Evolutionary conservation across 1,139 yeast genomes (phyloP).

Genomic region (Magnusiomyces paraingens): DNA sequence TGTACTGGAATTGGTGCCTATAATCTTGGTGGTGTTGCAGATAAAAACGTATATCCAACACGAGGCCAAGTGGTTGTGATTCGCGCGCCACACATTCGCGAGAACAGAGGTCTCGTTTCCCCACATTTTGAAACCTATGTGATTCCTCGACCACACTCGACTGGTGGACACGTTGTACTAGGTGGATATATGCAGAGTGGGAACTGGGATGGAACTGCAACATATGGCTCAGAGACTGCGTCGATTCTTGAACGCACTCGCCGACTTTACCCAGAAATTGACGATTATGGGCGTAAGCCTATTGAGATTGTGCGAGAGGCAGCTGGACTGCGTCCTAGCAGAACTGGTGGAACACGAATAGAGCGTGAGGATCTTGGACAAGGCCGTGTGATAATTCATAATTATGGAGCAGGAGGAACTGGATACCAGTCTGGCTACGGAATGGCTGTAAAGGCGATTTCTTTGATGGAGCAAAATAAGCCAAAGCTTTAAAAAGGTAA

Average conservation of each 20-base stretch:
- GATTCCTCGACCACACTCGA: slow-evolving; percentile 60
- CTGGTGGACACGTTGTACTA: slow-evolving; percentile 48
- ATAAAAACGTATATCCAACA: slow-evolving; percentile 50
- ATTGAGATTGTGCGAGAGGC: slow-evolving; percentile 46
- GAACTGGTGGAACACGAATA: slow-evolving; percentile 62
- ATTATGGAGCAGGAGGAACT: slow-evolving; percentile 72
- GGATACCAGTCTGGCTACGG: slow-evolving; percentile 73
- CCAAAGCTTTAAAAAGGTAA: not conserved
- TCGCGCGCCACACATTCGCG: slow-evolving; percentile 37
- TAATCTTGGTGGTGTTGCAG: slow-evolving; percentile 51
- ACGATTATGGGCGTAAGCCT: slow-evolving; percentile 30
- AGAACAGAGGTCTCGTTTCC: slow-evolving; percentile 25
- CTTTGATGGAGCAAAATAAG: slow-evolving; percentile 19
- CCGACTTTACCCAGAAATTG: slow-evolving; percentile 46
- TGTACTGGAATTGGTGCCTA: slow-evolving; percentile 65
- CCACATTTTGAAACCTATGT: slow-evolving; percentile 36
- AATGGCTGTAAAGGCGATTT: slow-evolving; percentile 48
- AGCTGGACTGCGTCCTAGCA: slow-evolving; percentile 63
- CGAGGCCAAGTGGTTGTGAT: slow-evolving; percentile 66
- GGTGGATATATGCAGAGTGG: slow-evolving; percentile 63
- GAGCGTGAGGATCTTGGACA: slow-evolving; percentile 40
- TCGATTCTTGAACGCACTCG: slow-evolving; percentile 56
- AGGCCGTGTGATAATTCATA: slow-evolving; percentile 45
- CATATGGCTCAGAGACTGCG: slow-evolving; percentile 47
- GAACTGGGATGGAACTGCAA: slow-evolving; percentile 49